Conservation (phyloP, 1,284 basidiomycete genomes). For the Athelia sp. region DNA sequence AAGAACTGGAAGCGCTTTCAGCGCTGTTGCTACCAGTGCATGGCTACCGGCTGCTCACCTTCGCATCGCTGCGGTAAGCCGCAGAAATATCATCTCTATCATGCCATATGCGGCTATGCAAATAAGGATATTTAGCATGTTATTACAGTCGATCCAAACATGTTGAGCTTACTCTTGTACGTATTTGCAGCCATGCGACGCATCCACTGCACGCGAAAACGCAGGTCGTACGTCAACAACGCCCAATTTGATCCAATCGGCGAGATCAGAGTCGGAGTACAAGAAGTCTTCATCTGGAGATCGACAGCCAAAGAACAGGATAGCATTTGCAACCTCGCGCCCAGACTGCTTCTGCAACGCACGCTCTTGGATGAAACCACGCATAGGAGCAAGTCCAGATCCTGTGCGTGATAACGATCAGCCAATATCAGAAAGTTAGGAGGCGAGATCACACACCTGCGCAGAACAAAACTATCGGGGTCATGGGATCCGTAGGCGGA, state of each 20-base stretch:
- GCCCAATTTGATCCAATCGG: slow-evolving; percentile 37
- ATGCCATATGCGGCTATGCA: slow-evolving; percentile 37
- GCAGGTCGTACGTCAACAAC: slow-evolving; percentile 46
- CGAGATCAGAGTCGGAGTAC: slow-evolving; percentile 37
- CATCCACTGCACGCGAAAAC: slow-evolving; percentile 34
- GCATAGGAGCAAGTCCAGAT: slow-evolving; percentile 47
- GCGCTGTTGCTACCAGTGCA: background rate
- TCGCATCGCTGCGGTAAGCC: slow-evolving; percentile 30
- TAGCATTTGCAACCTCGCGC: slow-evolving; percentile 34
- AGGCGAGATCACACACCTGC: slow-evolving; percentile 23
- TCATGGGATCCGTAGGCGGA: slow-evolving; percentile 36
- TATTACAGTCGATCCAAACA: background rate
- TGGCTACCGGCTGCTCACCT: slow-evolving; percentile 7
- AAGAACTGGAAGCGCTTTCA: slow-evolving; percentile 30
- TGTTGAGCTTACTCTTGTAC: slow-evolving; percentile 39
- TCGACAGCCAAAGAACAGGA: slow-evolving; percentile 49
- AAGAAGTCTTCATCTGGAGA: slow-evolving; percentile 38
- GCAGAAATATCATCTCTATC: slow-evolving; percentile 32
- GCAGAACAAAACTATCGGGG: slow-evolving; percentile 44
- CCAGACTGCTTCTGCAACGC: slow-evolving; percentile 42
- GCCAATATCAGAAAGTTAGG: too few relatives aligned
- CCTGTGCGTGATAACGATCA: too few relatives aligned
- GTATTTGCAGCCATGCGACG: slow-evolving; percentile 40
- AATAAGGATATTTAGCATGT: background rate
- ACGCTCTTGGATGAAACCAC: slow-evolving; percentile 50